Base-by-base conservation (phyloP, 352 stramenopile genomes). In the Pilasporangium apinafurcum region DNA sequence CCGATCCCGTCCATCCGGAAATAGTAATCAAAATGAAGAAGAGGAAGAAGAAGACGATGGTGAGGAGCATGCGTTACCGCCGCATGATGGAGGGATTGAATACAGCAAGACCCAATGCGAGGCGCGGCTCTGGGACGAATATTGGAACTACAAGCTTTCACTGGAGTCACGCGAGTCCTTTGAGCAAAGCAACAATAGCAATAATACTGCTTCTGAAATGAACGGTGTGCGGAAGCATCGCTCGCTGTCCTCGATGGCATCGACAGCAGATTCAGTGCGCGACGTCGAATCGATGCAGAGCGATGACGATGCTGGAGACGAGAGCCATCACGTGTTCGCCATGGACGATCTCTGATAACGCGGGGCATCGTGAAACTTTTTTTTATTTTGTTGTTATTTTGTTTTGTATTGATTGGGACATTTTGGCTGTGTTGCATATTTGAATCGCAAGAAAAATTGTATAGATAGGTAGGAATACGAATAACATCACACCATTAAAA, bases 121-220 rank as follows among this genome's bases (percentile, higher is more conserved):
- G 38, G 66, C 60, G 12, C 48, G 56, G 22, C 59, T 83, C 13
- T 82, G 67, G 65, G 71, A 87, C 34, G 59, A 87, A 32, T 65
- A 75, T 46, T 85, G 72, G 75, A 68, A 87, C 65, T 84, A 70
- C 51, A 85, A 85, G 41, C 67, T 85, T 32, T 84, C 69, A 21
- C 63, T 84, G 8, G 75, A 87, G 37, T 59, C 64, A 12, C 71
- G 75, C 16, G 69, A 87, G 54, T 79, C 68, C 8, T 80, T 85
- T 20, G 65, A 85, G 38, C 55, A 54, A 3, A 35, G 33, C 18
- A 49, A 29, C 13, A 47, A 32, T 12, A 53, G 48, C 17, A 24
- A 9, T 12, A 58, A 59, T 9, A 17, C 25, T 5, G 28, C 10
- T 13, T 35, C 35, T 13, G 48, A 31, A 46, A 24, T 17, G 24